Evolutionary conservation across 2,329 filamentous ascomycete species (phyloP), one percentile per base, ranked within the genome.

Genomic region (Coniochaeta sp.): DNA sequence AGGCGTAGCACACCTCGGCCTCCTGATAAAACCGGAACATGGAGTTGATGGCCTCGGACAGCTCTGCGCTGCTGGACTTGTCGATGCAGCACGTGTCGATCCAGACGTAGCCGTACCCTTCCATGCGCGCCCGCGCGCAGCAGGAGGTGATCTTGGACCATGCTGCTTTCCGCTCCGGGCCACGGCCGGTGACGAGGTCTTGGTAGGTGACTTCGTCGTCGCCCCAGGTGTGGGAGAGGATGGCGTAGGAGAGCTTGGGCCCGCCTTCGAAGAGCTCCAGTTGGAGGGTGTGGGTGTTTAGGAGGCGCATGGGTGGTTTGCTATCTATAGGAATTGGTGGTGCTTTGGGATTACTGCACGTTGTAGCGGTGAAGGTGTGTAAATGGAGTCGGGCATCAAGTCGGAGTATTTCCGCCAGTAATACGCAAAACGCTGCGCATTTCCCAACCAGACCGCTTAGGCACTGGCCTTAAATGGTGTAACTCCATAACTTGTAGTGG

Each of bases 221-320:
- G 9, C 42, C 52, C 52, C 52, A 53, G 1, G 52, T 53, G 31
- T 53, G 52, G 14, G 52, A 53, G 2, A 53, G 42, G 24, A 72
- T 53, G 9, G 52, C 52, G 30, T 53, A 62, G n/a, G 47, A 33
- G 10, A 55, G 53, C 13, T 52, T 51, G n/a, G 24, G 18, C 32
- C 27, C 40, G 46, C 52, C 53, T 18, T 53, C 45, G 40, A 56
- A 58, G 49, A 53, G 50, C 12, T 49, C 18, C 27, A 58, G 47
- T 31, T 52, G 27, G 3, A 51, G 42, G n/a, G 56, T 58, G 3
- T 49, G 49, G 27, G 53, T 52, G 51, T 58, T 53, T 35, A 58
- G 55, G n/a, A 58, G 53, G 10, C 55, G 54, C 56, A 58, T 58
- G 12, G n/a, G n/a, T n/a, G n/a, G n/a, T n/a, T n/a, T n/a, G 18